These are phyloP conservation scores for Ogataea ramenticola DNA, from an alignment of 805 yeast genomes.

Conservation along the genomic window DNA sequence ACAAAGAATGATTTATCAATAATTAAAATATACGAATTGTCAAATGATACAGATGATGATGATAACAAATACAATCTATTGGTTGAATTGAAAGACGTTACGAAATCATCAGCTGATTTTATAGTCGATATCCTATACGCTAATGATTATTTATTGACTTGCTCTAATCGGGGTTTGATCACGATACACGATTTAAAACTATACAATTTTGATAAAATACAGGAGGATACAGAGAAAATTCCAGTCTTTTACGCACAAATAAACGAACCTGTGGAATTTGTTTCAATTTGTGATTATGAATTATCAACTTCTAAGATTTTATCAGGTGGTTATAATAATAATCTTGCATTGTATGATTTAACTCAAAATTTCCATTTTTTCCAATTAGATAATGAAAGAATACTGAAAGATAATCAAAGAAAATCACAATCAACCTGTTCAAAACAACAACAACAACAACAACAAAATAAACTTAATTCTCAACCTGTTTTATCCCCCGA, in stretches of 20 bases:
- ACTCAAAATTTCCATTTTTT: conserved; percentile 4
- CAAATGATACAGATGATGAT: not conserved
- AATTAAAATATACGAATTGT: conserved; percentile 13
- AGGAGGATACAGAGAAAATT: too few relatives aligned
- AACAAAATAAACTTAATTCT: too few relatives aligned
- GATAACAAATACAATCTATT: conserved; percentile 5
- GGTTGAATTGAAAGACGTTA: conserved; percentile 7
- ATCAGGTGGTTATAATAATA: conserved; percentile 17
- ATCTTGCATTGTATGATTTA: conserved; percentile 14
- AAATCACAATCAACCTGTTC: too few relatives aligned
- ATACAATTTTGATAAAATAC: not conserved
- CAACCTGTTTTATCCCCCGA: too few relatives aligned
- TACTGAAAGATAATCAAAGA: too few relatives aligned
- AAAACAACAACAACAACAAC: too few relatives aligned
- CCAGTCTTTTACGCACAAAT: conserved; percentile 12
- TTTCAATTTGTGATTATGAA: not conserved
- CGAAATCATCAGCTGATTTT: conserved; percentile 8
- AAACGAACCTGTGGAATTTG: conserved; percentile 17
- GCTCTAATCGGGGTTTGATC: conserved; percentile 19
- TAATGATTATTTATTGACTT: conserved; percentile 12
- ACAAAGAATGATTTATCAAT: conserved; percentile 10
- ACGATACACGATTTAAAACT: conserved; percentile 12
- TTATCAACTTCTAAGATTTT: conserved; percentile 10
- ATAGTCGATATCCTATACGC: conserved; percentile 12
- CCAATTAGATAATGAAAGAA: not conserved